These are phyloP conservation scores for Solanum neorickii DNA, from an alignment of 257 asterid species.

Conservation along the genomic window DNA sequence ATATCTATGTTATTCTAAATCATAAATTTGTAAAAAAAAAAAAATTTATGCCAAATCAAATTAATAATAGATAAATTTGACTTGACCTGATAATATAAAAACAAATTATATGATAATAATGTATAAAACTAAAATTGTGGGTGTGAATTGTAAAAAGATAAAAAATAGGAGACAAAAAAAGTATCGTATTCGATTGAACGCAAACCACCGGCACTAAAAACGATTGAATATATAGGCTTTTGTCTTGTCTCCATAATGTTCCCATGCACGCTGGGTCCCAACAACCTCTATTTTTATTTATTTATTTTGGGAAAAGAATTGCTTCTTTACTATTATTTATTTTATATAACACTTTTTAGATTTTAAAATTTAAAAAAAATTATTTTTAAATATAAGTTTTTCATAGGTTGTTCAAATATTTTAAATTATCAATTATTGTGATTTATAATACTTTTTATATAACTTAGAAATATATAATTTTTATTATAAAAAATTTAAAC, in stretches of 20 bases:
- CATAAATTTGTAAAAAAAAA: too few relatives aligned
- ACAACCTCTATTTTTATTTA: not conserved
- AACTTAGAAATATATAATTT: too few relatives aligned
- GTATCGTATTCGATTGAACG: slow-evolving; percentile 9
- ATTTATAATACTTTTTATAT: too few relatives aligned
- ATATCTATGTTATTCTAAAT: too few relatives aligned
- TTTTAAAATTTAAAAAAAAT: too few relatives aligned
- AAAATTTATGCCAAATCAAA: not conserved
- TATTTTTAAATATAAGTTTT: too few relatives aligned
- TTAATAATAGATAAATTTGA: not conserved
- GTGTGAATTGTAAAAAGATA: not conserved
- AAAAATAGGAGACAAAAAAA: not conserved
- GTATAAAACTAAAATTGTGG: not conserved
- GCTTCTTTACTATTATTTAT: too few relatives aligned
- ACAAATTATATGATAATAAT: not conserved
- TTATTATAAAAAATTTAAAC: too few relatives aligned
- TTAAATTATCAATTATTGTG: too few relatives aligned
- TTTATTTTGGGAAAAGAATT: too few relatives aligned
- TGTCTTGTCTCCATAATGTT: slow-evolving; percentile 21
- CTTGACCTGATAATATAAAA: not conserved
- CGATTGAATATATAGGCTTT: not conserved
- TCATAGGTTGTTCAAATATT: too few relatives aligned
- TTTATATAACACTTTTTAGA: too few relatives aligned
- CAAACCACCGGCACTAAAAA: not conserved
- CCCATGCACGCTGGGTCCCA: not conserved